Percentiles rank a stretch among this genome's conserved stretches.
Conservation (phyloP, 495 filamentous ascomycete genomes). For the Terfezia claveryi region DNA sequence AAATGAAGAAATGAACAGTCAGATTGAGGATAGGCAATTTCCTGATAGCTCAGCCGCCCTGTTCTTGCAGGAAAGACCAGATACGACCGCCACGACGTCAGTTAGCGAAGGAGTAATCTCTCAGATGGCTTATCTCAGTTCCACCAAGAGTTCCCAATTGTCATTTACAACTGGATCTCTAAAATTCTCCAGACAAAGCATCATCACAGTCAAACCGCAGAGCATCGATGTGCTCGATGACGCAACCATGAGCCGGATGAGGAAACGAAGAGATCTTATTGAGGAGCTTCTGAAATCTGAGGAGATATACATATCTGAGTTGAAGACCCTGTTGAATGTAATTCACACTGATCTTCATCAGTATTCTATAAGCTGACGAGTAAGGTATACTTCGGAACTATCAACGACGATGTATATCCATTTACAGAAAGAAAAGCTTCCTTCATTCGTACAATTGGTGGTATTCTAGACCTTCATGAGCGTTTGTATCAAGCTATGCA, state of each 20-base stretch:
- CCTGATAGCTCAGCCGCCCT: too few relatives aligned
- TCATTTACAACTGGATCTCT: not conserved
- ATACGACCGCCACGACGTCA: too few relatives aligned
- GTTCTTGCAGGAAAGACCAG: too few relatives aligned
- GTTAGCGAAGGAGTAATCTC: too few relatives aligned
- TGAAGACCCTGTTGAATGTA: slow-evolving; percentile 72
- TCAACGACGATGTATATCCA: slow-evolving; percentile 20
- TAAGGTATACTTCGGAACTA: slow-evolving; percentile 29
- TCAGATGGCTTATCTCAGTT: too few relatives aligned
- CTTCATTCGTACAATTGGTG: slow-evolving; percentile 43
- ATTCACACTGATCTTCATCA: slow-evolving; percentile 8
- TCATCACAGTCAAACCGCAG: not conserved
- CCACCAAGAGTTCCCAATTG: not conserved
- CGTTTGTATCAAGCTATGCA: slow-evolving; percentile 45
- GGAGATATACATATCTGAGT: slow-evolving; percentile 66
- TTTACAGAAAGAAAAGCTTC: slow-evolving; percentile 33
- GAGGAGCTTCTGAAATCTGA: slow-evolving; percentile 72
- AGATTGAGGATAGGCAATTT: too few relatives aligned
- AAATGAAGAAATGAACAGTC: too few relatives aligned
- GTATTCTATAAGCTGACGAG: slow-evolving; percentile 4
- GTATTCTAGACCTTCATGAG: slow-evolving; percentile 51
- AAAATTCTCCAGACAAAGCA: not conserved
- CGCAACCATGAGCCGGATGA: slow-evolving; percentile 42
- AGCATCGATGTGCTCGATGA: slow-evolving; percentile 45
- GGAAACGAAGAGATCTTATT: slow-evolving; percentile 53